Conservation (phyloP, 495 filamentous ascomycete genomes). For the Neurospora sp. region DNA sequence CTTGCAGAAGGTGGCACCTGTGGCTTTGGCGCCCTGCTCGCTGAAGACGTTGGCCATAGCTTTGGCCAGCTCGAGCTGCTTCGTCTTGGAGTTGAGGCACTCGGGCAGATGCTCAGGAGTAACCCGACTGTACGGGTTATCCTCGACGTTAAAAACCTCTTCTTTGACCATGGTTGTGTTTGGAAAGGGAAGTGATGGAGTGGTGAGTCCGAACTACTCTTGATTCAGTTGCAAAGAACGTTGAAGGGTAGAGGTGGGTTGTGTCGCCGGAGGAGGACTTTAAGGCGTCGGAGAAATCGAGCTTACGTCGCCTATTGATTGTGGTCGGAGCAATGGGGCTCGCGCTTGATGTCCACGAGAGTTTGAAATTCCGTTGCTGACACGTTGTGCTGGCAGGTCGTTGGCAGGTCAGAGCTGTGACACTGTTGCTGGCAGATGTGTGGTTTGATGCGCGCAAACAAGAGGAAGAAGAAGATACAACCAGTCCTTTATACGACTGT, state of each 20-base stretch:
- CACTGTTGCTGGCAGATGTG: not conserved
- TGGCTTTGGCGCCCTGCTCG: not conserved
- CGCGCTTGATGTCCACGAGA: not conserved
- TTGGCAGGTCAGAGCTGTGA: not conserved
- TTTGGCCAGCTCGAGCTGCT: not conserved
- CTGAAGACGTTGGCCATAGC: not conserved
- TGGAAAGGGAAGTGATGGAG: not conserved
- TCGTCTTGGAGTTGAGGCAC: not conserved
- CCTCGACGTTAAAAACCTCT: not conserved
- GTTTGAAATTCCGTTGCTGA: not conserved
- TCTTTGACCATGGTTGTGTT: not conserved
- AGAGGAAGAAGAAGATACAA: not conserved
- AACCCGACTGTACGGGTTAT: not conserved
- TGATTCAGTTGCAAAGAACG: not conserved
- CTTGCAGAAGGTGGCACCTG: not conserved
- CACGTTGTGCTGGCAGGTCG: not conserved
- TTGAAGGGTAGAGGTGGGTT: not conserved
- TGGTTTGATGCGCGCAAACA: not conserved
- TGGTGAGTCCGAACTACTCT: not conserved
- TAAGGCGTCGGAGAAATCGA: not conserved
- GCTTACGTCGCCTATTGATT: not conserved
- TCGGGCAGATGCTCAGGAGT: not conserved
- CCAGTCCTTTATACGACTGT: not conserved
- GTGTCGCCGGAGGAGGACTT: not conserved
- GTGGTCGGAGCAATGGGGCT: not conserved